Conservation (phyloP, 2,329 filamentous ascomycete genomes). For the Neonectria punicea region DNA sequence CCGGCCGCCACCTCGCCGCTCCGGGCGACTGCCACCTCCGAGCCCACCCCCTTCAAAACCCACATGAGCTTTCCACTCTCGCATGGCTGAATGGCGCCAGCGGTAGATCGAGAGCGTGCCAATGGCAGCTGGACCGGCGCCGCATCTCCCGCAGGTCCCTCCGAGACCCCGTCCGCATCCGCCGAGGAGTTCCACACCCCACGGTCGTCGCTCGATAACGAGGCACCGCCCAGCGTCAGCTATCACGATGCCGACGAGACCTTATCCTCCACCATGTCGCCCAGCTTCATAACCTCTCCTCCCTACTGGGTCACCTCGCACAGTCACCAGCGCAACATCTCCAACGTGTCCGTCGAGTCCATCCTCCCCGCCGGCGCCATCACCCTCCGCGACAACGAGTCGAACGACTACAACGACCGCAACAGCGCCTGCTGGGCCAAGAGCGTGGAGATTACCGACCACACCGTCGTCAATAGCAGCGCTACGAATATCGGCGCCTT, state of each 20-base stretch:
- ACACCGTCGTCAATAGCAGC: constrained; percentile 67
- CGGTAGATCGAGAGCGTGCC: constrained; percentile 41
- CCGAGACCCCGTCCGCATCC: constrained; percentile 33
- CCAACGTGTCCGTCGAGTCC: constrained; percentile 61
- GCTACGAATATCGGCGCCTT: constrained; percentile 80
- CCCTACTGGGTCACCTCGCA: constrained; percentile 57
- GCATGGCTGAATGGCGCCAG: constrained; percentile 50
- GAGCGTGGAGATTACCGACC: constrained; percentile 68
- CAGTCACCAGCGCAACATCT: constrained; percentile 51
- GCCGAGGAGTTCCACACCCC: constrained; percentile 42
- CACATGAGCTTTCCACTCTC: constrained; percentile 27
- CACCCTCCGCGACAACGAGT: constrained; percentile 71
- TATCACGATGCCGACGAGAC: constrained; percentile 32
- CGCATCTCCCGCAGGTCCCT: constrained; percentile 28
- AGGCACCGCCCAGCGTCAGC: constrained; percentile 17
- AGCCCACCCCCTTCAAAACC: constrained; percentile 3
- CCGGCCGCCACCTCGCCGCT: not conserved
- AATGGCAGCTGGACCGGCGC: constrained; percentile 34
- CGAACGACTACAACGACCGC: constrained; percentile 59
- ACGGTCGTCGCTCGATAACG: constrained; percentile 39
- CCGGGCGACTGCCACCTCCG: constrained; percentile 4
- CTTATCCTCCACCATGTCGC: constrained; percentile 40
- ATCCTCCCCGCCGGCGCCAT: constrained; percentile 65
- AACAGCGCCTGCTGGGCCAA: constrained; percentile 72
- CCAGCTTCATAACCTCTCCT: constrained; percentile 50